phyloP scores from a whole-genome alignment of 495 filamentous ascomycete species.

The Penicillium argentinense region DNA sequence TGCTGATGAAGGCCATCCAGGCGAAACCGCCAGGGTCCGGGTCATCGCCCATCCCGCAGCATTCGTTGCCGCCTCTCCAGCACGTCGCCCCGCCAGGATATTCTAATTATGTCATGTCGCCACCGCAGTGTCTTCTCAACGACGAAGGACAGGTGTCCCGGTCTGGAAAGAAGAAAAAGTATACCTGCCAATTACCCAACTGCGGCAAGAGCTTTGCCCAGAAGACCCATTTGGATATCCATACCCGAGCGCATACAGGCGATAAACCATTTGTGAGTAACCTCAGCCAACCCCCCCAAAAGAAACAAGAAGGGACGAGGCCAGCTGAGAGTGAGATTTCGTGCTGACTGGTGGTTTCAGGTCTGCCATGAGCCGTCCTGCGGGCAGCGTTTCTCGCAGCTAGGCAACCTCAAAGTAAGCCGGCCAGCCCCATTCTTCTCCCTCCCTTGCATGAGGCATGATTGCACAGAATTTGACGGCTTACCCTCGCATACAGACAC shows the following conservation, averaged over 20 bases:
- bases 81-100: conserved; percentile 29
- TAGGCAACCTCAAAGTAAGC: conserved; percentile 82
- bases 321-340: too few species aligned
- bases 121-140: conserved; percentile 23
- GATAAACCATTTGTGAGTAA: conserved; percentile 83
- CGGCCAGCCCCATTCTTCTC: not conserved
- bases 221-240: conserved; percentile 92
- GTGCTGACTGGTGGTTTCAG: conserved; percentile 38
- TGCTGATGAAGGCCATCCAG: conserved; percentile 91
- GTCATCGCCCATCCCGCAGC: conserved; percentile 23
- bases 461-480: not conserved
- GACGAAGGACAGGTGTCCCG: conserved; percentile 33
- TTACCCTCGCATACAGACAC: conserved; percentile 54
- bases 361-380: conserved; percentile 73
- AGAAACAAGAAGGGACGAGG: too few species aligned
- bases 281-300: not conserved
- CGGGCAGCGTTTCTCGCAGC: conserved; percentile 79
- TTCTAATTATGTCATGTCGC: conserved; percentile 26
- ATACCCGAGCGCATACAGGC: conserved; percentile 86
- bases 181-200: conserved; percentile 70
- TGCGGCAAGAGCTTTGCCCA: conserved; percentile 86
- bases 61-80: conserved; percentile 38
- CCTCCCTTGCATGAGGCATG: not conserved
- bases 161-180: conserved; percentile 51
- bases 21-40: conserved; percentile 50